Evolutionary conservation across 225 moss, liverwort and hornwort species (phyloP), one percentile per base, ranked within the genome.

Genomic region (Bryum argenteum): DNA sequence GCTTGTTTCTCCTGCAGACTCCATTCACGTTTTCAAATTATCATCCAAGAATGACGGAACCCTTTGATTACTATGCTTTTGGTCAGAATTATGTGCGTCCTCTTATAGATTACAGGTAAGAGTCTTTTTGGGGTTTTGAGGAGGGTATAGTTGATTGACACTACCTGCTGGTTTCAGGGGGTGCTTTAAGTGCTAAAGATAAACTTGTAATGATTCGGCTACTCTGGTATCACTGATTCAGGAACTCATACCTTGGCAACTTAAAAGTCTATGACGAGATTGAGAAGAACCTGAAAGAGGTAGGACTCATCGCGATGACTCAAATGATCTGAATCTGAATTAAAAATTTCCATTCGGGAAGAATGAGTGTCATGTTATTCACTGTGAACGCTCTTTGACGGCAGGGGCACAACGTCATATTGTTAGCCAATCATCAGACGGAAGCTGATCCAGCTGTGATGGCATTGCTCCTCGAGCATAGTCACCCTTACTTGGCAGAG

Each of bases 391-490:
- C 20, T 24, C 50, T 70, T 67, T 61, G 65, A 74, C 51, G 63
- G 60, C 93, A 98, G 92, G 94, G 94, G 37, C 89, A 98, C 61
- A 98, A 98, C 72, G 92, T 92, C 4, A 83, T 98, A 77, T 44
- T 98, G 66, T 85, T 94, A 65, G 71, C 94, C 63, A 98, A 98
- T 63, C 97, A 98, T 77, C 97, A 94, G 75, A 98, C 94, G 11
- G 97, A 98, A 81, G 92, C 92, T 63, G 97, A 98, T 82, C 97
- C 97, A 48, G 94, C 97, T 28, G 97, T 98, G 39, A 98, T 98
- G 85, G 91, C 97, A 2, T 85, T 98, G 53, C 62, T 94, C 55
- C 89, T 98, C 41, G 97, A 98, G 86, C 55, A 71, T 5, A 80
- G 45, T 63, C 91, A 94, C 77, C 88, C 87, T 18, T 84, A 84